phyloP scores from a whole-genome alignment of 2,329 filamentous ascomycete species.

The Paraphoma sp. region DNA sequence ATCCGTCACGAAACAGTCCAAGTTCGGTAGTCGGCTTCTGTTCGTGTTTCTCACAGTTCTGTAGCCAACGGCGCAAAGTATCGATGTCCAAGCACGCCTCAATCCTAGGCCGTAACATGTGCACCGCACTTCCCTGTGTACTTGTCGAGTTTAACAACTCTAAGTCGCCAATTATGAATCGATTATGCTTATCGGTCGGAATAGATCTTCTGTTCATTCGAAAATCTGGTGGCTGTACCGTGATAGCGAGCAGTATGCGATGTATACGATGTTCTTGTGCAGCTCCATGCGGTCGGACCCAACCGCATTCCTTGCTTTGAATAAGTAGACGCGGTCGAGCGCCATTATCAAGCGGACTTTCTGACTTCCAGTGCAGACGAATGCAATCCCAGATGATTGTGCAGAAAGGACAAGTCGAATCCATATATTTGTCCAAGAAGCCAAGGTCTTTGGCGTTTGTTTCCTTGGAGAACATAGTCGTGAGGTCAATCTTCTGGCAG shows the following conservation, averaged over 20 bases:
- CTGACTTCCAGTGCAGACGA: not conserved
- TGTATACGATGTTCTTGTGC: not conserved
- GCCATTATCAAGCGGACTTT: not conserved
- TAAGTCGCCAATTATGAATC: not conserved
- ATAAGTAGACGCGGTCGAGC: not conserved
- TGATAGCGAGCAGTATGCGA: not conserved
- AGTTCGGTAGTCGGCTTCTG: not conserved
- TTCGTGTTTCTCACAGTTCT: not conserved
- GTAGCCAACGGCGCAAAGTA: not conserved
- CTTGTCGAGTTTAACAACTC: not conserved
- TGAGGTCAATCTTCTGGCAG: not conserved
- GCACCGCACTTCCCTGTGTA: not conserved
- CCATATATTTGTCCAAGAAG: not conserved
- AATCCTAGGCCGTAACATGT: not conserved
- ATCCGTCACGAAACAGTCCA: not conserved
- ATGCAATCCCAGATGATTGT: not conserved
- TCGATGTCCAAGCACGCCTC: not conserved
- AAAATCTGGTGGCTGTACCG: not conserved
- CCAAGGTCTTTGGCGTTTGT: not conserved
- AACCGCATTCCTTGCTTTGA: not conserved
- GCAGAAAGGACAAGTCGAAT: not conserved
- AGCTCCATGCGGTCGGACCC: not conserved
- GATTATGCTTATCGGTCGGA: not conserved
- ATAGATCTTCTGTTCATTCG: not conserved
- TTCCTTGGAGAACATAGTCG: not conserved